Base-by-base conservation (phyloP, 176 grass and related monocot species). In the maize (Zea mays) region DNA sequence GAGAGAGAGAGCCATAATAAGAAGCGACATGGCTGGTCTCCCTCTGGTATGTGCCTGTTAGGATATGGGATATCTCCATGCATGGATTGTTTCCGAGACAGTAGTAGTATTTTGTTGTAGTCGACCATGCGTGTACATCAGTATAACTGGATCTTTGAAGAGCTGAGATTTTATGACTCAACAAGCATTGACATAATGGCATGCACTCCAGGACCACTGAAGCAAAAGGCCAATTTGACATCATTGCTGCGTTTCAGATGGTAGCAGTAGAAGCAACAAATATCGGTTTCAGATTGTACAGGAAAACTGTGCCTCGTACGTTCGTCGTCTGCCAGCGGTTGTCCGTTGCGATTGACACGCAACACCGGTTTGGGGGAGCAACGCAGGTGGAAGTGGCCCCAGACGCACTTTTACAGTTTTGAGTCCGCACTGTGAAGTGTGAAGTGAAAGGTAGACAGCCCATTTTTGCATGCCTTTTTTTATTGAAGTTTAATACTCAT, bases 341-440 rank as follows among this genome's bases (percentile, higher is more conserved):
- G 82, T 81, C 84, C 52, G 81, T 76, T 60, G 14, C 49, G 52
- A 41, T 86, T 71, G 74, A 10, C 40, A 79, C 38, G 13, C 48
- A 15, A n/a, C 49, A 47, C 62, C 54, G 36, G 70, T 72, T 68
- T 40, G 27, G 65, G 65, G 64, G 56, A 75, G 71, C 58, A n/a
- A 71, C 11, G 37, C 17, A 58, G 58, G 57, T 35, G 16, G 37
- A 7, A 3, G 55, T 58, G 55, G 55, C 43, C 50, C 67, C n/a
- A 50, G 13, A 16, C 0, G 12, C 78, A 68, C 45, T 69, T 33
- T 74, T 73, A 6, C 58, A 46, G 8, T 27, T 11, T 27, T 11
- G 64, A 68, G 71, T 68, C 10, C 15, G 50, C 58, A 77, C 82
- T 76, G 49, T 51, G 13, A 16, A 16, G 2, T 39, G 82, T 75